Evolutionary conservation across 2,329 filamentous ascomycete genomes (phyloP).

Genomic region (Neonectria coccinea): DNA sequence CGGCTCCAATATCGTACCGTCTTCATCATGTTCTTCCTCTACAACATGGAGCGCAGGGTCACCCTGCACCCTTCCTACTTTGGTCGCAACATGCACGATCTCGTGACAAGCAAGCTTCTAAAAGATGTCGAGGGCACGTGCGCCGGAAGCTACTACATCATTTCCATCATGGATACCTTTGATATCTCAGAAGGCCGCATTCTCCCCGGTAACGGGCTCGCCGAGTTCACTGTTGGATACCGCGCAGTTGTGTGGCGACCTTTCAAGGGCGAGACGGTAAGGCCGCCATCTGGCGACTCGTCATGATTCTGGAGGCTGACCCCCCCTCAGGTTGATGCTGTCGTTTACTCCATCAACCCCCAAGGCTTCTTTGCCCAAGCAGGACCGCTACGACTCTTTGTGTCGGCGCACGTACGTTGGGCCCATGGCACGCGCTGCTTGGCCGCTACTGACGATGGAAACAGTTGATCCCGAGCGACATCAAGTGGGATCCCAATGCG

Average conservation of each 20-base stretch:
- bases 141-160: slow-evolving; percentile 96
- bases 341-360: slow-evolving; percentile 90
- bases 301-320: slow-evolving; percentile 46
- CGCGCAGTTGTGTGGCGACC: slow-evolving; percentile 97
- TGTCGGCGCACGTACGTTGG: slow-evolving; percentile 80
- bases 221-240: slow-evolving; percentile 95
- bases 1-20: slow-evolving; percentile 13
- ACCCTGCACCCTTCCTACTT: slow-evolving; percentile 98
- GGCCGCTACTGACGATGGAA: slow-evolving; percentile 26
- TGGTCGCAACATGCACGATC: slow-evolving; percentile 90
- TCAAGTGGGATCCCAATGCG: slow-evolving; percentile 95
- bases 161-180: slow-evolving; percentile 96
- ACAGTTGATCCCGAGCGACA: slow-evolving; percentile 89
- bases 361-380: slow-evolving; percentile 92
- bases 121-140: slow-evolving; percentile 96
- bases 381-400: slow-evolving; percentile 82
- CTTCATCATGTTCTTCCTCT: slow-evolving; percentile 91
- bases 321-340: slow-evolving; percentile 82
- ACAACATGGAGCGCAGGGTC: slow-evolving; percentile 94
- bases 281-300: slow-evolving; percentile 47
- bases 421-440: neutral
- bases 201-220: slow-evolving; percentile 88
- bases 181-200: slow-evolving; percentile 95
- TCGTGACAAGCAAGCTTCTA: slow-evolving; percentile 89
- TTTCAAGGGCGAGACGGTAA: slow-evolving; percentile 97